Conservation (phyloP, 1,139 yeast genomes). For the Zygoascus sp. region DNA sequence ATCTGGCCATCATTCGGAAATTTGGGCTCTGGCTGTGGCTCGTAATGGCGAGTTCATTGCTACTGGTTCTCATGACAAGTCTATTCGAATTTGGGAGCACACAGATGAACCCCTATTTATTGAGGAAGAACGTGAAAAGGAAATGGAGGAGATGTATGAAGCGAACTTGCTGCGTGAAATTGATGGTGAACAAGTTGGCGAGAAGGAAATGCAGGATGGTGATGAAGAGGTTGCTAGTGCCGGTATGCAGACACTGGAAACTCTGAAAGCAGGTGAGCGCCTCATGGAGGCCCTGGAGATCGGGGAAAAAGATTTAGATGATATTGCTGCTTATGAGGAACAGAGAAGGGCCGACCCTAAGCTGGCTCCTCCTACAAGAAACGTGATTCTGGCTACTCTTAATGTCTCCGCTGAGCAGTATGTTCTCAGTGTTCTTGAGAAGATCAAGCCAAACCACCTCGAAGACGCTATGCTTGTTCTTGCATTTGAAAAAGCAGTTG, state of each 20-base stretch:
- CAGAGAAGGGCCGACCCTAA: conserved; percentile 40
- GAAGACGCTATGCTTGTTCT: conserved; percentile 89
- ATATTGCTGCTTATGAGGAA: conserved; percentile 45
- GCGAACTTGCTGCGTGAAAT: conserved; percentile 53
- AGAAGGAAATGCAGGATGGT: conserved; percentile 10
- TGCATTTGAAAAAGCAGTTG: conserved; percentile 79
- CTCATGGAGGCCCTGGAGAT: conserved; percentile 89
- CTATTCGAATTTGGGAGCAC: conserved; percentile 85
- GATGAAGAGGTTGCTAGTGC: conserved; percentile 53
- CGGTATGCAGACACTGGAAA: conserved; percentile 79
- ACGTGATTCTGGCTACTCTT: conserved; percentile 68
- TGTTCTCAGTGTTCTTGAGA: conserved; percentile 63
- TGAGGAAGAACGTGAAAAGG: conserved; percentile 95
- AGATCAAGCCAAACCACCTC: conserved; percentile 76
- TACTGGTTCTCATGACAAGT: conserved; percentile 91
- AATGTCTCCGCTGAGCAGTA: conserved; percentile 70
- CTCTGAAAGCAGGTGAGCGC: conserved; percentile 91
- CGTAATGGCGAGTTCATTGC: conserved; percentile 67
- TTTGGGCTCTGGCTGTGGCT: conserved; percentile 84
- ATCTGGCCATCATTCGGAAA: conserved; percentile 83
- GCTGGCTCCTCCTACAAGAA: conserved; percentile 59
- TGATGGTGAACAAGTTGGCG: conserved; percentile 28
- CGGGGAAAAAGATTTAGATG: conserved; percentile 66
- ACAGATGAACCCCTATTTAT: conserved; percentile 90
- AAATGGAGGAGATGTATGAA: conserved; percentile 88